A percentile compares a stretch with the other conserved stretches of the same genome.
Conservation (phyloP, 176 grass and related monocot genomes). For the Musa itinerans region DNA sequence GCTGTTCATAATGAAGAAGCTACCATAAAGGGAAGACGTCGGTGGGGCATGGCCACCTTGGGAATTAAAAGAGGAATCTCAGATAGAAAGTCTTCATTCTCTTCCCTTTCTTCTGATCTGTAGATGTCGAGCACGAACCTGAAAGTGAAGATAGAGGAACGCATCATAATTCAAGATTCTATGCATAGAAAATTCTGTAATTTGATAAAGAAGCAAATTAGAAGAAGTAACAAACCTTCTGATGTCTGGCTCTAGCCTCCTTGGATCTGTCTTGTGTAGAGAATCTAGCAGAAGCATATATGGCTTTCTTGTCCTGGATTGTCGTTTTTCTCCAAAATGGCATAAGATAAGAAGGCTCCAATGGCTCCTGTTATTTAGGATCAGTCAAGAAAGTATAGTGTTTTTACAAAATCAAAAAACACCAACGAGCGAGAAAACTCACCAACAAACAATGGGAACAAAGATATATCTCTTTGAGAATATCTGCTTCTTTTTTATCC, state of each 20-base stretch:
- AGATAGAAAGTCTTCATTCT: conserved; percentile 44
- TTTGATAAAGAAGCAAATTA: not conserved
- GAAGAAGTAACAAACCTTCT: conserved; percentile 35
- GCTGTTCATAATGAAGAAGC: conserved; percentile 7
- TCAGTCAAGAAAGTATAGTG: not conserved
- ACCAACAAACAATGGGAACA: conserved; percentile 83
- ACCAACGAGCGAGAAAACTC: conserved; percentile 17
- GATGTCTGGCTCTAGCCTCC: conserved; percentile 44
- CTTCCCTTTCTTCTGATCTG: conserved; percentile 54
- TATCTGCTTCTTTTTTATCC: conserved; percentile 69
- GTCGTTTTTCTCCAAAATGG: conserved; percentile 52
- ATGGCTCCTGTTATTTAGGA: conserved; percentile 45
- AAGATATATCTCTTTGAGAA: conserved; percentile 83
- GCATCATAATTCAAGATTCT: not conserved
- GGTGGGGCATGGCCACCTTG: conserved; percentile 35
- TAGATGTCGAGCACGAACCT: conserved; percentile 78
- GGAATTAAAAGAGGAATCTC: conserved; percentile 69
- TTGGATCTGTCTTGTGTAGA: conserved; percentile 46
- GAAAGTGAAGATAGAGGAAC: conserved; percentile 12
- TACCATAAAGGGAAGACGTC: conserved; percentile 8
- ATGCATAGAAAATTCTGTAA: not conserved
- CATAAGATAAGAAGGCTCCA: conserved; percentile 95
- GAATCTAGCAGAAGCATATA: conserved; percentile 92
- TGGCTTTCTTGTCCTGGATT: conserved; percentile 36
- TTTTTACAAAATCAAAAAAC: conserved; percentile 6